Base-by-base conservation (phyloP, 106 monocot genomes). In the Apostasia ramifera region DNA sequence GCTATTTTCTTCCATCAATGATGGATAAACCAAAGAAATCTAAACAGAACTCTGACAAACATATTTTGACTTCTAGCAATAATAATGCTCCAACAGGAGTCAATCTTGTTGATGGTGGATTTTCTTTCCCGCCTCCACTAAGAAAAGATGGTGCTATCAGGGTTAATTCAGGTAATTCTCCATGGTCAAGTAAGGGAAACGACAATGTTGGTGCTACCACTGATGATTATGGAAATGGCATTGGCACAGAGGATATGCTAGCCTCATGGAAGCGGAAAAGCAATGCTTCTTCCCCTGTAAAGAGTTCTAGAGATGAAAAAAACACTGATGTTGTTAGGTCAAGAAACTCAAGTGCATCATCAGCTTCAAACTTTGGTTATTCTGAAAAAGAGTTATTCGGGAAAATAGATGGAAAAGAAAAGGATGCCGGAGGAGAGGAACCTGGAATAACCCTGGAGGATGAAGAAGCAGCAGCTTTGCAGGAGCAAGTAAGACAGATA, bases 401-500 rank as follows among this genome's bases (percentile, higher is more conserved):
- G 74, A 84, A 73, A 48, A 72, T 57, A 12, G 82, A 77, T 73
- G 72, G 73, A 15, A 78, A 85, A 69, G 51, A 63, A 72, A 85
- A 77, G 59, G 85, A 84, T 57, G 74, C 70, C 41, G 78, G 80
- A 69, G 88, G 83, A 76, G 81, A 87, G 40, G 83, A 91, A 8
- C 79, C 72, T 51, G 79, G 68, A 55, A 66, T 77, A 60, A 80
- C 77, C n/a, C 55, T 98, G 10, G 98, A 98, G 71, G 87, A 93
- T 72, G 98, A 98, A 79, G 98, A 98, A 85, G 89, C 85, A 44
- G 93, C 85, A 26, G 98, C 90, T 57, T 79, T 98, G 71, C 93
- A 93, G 72, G 93, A 99, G 69, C 98, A 99, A 85, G 80, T 99
- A 14, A 90, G 81, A 57, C 98, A 99, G 73, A 85, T 99, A 76